Evolutionary conservation across 805 yeast genomes (phyloP).

Genomic region (Nakazawaea ishiwadae): DNA sequence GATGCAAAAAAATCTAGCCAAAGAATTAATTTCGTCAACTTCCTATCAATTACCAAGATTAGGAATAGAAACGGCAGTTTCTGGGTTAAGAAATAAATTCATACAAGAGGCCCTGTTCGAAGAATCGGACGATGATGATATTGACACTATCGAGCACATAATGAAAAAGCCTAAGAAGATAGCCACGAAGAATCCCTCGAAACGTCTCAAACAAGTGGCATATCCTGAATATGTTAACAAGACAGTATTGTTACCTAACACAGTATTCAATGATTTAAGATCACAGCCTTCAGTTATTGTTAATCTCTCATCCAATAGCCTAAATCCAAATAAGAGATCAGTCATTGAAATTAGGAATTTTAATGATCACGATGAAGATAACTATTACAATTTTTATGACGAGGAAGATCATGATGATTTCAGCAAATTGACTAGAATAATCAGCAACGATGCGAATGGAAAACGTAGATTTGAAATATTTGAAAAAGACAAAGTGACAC

Average conservation of each 20-base stretch:
- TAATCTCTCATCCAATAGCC: conserved; percentile 18
- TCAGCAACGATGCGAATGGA: conserved; percentile 31
- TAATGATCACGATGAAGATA: conserved; percentile 24
- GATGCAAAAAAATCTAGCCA: conserved; percentile 19
- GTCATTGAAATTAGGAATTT: conserved; percentile 36
- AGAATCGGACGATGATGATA: conserved; percentile 25
- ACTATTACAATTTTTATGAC: conserved; percentile 21
- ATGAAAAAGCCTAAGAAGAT: conserved; percentile 18
- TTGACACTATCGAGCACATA: conserved; percentile 41
- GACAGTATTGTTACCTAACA: conserved; percentile 21
- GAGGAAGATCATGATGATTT: conserved; percentile 23
- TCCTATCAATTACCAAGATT: conserved; percentile 53
- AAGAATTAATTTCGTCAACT: conserved; percentile 31
- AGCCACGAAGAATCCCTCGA: conserved; percentile 25
- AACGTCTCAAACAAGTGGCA: conserved; percentile 31
- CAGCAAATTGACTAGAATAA: conserved; percentile 16
- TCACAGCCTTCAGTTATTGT: conserved; percentile 26
- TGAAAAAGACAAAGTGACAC: conserved; percentile 44
- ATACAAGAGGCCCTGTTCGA: conserved; percentile 23
- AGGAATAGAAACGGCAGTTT: conserved; percentile 62
- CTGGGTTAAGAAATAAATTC: conserved; percentile 44
- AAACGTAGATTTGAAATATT: conserved; percentile 35
- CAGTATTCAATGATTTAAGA: conserved; percentile 24
- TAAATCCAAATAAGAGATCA: conserved; percentile 18
- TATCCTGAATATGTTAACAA: conserved; percentile 22